Conservation (phyloP, 1,139 yeast genomes). For the Arxiozyma bovina region DNA sequence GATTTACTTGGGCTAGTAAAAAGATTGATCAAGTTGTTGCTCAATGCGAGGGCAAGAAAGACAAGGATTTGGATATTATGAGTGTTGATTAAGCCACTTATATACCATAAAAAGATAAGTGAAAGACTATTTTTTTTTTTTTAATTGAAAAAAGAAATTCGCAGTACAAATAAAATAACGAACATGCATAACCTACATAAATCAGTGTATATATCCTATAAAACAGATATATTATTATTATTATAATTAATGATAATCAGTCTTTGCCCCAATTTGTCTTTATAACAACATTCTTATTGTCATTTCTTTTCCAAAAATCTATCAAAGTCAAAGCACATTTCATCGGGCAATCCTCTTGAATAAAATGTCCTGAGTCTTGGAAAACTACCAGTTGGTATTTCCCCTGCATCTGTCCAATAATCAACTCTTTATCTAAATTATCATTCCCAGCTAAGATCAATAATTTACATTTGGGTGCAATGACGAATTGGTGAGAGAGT, state of each 20-base stretch:
- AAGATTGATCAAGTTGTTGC: conserved; percentile 74
- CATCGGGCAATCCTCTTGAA: conserved; percentile 80
- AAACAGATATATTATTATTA: neutral
- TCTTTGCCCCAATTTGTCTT: conserved; percentile 34
- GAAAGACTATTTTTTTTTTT: neutral
- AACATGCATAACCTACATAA: neutral
- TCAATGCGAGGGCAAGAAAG: conserved; percentile 36
- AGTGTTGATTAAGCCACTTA: conserved; percentile 33
- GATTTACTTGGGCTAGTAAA: conserved; percentile 81
- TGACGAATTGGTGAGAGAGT: conserved; percentile 56
- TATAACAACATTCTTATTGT: conserved; percentile 30
- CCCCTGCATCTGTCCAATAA: conserved; percentile 96
- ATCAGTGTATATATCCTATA: neutral
- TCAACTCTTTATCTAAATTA: conserved; percentile 69
- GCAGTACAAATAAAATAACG: neutral
- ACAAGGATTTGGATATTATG: conserved; percentile 33
- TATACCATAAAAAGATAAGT: neutral
- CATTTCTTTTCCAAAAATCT: conserved; percentile 50
- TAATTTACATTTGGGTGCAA: conserved; percentile 52
- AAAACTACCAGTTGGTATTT: conserved; percentile 83
- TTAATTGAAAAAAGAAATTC: neutral
- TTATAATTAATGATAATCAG: neutral
- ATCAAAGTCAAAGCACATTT: conserved; percentile 52
- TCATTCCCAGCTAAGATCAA: conserved; percentile 87
- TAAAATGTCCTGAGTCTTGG: conserved; percentile 77